Base-by-base conservation (phyloP, 768 basidiomycete species). In the Fomitopsis pulvina region DNA sequence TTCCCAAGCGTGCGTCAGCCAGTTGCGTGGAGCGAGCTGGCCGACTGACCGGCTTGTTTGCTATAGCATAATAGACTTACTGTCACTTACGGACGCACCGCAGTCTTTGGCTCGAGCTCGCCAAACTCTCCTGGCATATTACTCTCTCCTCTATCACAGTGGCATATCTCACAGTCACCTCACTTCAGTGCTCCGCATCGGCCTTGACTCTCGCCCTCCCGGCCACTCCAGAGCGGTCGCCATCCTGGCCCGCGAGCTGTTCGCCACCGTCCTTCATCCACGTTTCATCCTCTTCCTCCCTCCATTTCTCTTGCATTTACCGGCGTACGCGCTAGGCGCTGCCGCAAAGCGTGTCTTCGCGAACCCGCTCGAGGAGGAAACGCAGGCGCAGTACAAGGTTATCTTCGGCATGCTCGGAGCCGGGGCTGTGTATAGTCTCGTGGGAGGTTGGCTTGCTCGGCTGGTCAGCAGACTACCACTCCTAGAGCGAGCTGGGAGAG, bases 371-470 rank as follows among this genome's bases (percentile, higher is more conserved):
- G 92, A 96, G 64, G 85, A 96, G 65, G 95, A 97, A 65, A 86
- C 91, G 14, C 83, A 87, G 63, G 96, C 94, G 37, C 94, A 98
- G 74, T 96, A 87, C 73, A 98, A 97, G 72, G 80, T 95, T 28
- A 82, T 88, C 16, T 82, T 93, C 56, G 92, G 91, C 2, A 60
- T 57, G 2, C 43, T 60, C 8, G 57, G 50, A 2, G 60, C 56
- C 6, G 40, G 52, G 3, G 50, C 46, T 0, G 55, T 46, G 2
- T 56, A 60, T 18, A 53, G 43, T 2, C 30, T 51, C 11, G 40
- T 59, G 6, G 50, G 52, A 16, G 32, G 44, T 16, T 18, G 14
- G 34, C 34, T 37, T 16, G 34, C 34, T 4, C 34, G 34, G 14
- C 5, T 37, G 34, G 34, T 37, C 4, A 18, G 8, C 28, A 30